Base-by-base conservation (phyloP, 495 filamentous ascomycete genomes). In the Filosporella fistucella region DNA sequence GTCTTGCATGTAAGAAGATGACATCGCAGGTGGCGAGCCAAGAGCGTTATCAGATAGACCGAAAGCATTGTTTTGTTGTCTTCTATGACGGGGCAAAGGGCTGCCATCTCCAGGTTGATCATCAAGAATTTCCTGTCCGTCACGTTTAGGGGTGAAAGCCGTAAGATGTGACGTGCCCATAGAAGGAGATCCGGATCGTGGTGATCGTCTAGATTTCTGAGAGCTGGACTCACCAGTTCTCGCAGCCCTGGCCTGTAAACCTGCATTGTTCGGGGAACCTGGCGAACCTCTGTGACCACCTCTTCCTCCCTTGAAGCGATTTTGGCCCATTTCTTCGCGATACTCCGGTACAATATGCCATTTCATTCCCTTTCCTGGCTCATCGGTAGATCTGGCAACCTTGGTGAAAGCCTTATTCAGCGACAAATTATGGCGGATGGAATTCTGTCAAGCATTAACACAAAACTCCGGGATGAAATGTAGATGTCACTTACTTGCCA, bases 301-400 rank as follows among this genome's bases (percentile, higher is more conserved):
- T 58, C 70, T 75, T 59, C 65, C 75, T 32, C 68, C 70, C 18
- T 65, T 76, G 53, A 54, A 76, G 10, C 68, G 68, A 18, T 57
- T 63, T 34, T 63, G 65, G 8, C 71, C 57, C 73, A 80, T 76
- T 38, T 94, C 88, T 5, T 95, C 86, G 22, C 86, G 83, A 33
- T 82, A 69, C 42, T 90, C 87, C 1, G 82, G 77, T 2, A 87
- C 82, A 59, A 98, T 86, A 64, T 85, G 82, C 93, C 93, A 98
- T 61, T 96, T 96, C 91, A 96, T 96, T 20, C 93, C 93, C 68
- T 98, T 98, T 2, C 93, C 93, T 2, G 93, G 93, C 60, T 98
- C 94, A 56, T 98, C 88, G 0, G 89, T 93, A 4, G 85, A 78
- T 28, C 93, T 84, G 20, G 94, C 85, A 4, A 95, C 84, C 63